Percentiles rank a stretch among this genome's conserved stretches.
These are phyloP conservation scores for Thecaphora frezii DNA, from an alignment of 1,284 basidiomycete genomes.

Conservation along the genomic window DNA sequence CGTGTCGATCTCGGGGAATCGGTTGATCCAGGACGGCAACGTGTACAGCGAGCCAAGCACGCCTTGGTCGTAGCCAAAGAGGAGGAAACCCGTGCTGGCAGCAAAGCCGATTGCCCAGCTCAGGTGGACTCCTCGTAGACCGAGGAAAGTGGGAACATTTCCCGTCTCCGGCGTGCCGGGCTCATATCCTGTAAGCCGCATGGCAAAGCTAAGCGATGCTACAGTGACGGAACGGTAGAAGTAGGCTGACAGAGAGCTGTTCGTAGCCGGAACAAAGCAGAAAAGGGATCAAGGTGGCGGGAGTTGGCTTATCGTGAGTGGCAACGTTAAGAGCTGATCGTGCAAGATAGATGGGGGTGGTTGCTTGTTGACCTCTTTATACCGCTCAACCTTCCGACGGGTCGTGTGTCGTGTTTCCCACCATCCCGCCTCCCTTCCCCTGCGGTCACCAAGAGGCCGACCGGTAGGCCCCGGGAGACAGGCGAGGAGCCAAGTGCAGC, in stretches of 20 bases:
- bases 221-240: not conserved
- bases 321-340: no score
- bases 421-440: no score
- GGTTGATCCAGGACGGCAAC: constrained; percentile 38
- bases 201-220: constrained; percentile 9
- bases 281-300: constrained; percentile 1
- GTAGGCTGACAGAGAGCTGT: not conserved
- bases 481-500: no score
- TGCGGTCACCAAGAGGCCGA: no score
- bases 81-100: constrained; percentile 53
- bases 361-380: no score
- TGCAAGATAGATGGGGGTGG: no score
- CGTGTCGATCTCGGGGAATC: constrained; percentile 51
- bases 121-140: constrained; percentile 38
- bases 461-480: no score
- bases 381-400: no score
- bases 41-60: constrained; percentile 55
- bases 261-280: not conserved
- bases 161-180: constrained; percentile 28
- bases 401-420: no score
- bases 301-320: no score
- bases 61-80: constrained; percentile 57
- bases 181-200: constrained; percentile 23
- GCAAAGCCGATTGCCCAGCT: constrained; percentile 50
- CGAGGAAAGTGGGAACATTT: constrained; percentile 41